phyloP scores from a whole-genome alignment of 371 early-diverging fungal species.

The Phascolomyces articulosus region DNA sequence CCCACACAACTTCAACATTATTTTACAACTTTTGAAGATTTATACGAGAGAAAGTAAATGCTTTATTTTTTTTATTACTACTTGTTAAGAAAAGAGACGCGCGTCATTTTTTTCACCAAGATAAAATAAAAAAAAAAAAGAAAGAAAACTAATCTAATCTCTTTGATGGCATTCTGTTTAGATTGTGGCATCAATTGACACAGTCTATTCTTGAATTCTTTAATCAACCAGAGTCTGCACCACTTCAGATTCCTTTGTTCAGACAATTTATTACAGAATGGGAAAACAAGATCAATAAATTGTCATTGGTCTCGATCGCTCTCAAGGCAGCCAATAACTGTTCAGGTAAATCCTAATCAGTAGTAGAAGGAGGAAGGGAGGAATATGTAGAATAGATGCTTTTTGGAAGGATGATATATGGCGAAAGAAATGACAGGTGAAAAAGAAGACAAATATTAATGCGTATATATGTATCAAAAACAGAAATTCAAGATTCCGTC shows the following conservation, averaged over 20 bases:
- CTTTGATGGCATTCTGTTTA: constrained; percentile 42
- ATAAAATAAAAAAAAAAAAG: no score
- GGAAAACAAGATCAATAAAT: constrained; percentile 91
- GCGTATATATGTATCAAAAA: not conserved
- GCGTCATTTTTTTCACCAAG: not conserved
- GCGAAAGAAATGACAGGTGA: no score
- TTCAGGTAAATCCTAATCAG: constrained; percentile 51
- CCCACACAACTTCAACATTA: constrained; percentile 72
- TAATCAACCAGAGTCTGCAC: constrained; percentile 74
- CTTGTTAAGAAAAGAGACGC: not conserved
- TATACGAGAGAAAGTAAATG: constrained; percentile 92
- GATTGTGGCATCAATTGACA: constrained; percentile 98
- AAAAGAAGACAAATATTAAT: no score
- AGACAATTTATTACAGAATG: constrained; percentile 91
- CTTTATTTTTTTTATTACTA: no score
- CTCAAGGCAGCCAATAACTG: constrained; percentile 78
- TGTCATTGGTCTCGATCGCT: constrained; percentile 85
- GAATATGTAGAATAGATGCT: no score
- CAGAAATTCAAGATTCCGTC: constrained; percentile 67
- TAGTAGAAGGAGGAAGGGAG: no score
- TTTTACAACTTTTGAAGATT: constrained; percentile 83
- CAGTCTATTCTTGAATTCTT: constrained; percentile 76
- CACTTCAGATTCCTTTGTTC: constrained; percentile 82
- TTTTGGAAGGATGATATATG: no score
- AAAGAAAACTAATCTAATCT: not conserved